These are phyloP conservation scores for Diphasiastrum complanatum DNA, from an alignment of 83 land plant genomes.

Conservation along the genomic window DNA sequence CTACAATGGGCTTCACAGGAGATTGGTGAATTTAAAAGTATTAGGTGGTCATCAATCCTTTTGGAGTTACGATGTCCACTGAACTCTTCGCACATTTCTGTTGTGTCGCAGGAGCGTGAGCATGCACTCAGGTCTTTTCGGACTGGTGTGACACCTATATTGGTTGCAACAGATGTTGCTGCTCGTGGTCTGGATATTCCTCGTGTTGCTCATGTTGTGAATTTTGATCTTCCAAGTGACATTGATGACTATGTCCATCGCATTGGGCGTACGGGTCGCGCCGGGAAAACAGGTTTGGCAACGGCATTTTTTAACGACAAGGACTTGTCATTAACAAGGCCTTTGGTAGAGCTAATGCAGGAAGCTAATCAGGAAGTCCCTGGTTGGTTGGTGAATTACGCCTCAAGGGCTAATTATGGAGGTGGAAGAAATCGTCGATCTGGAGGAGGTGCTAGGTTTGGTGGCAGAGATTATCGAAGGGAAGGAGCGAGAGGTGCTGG, in stretches of 20 bases:
- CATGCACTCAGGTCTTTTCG: not conserved
- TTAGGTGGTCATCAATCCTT: too few relatives aligned
- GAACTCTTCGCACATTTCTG: too few relatives aligned
- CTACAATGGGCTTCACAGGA: too few relatives aligned
- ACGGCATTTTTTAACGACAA: too few relatives aligned
- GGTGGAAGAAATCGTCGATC: not conserved
- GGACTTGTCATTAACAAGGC: not conserved
- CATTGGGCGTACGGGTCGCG: not conserved
- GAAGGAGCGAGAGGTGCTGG: not conserved
- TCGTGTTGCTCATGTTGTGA: too few relatives aligned
- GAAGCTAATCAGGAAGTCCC: not conserved
- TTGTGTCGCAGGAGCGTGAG: not conserved
- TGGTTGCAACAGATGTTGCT: slow-evolving; percentile 1
- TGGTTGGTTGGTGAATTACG: not conserved
- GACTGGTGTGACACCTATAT: not conserved
- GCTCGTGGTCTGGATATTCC: too few relatives aligned
- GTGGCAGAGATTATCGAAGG: not conserved
- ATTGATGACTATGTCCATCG: too few relatives aligned
- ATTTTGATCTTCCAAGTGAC: too few relatives aligned
- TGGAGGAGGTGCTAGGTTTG: not conserved
- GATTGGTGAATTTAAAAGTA: too few relatives aligned
- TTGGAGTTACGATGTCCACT: too few relatives aligned
- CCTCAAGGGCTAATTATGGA: not conserved
- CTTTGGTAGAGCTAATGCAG: not conserved
- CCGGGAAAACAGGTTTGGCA: not conserved